Evolutionary conservation across 495 filamentous ascomycete genomes (phyloP), one percentile per base, ranked within the genome.

Genomic region (Cairneyella variabilis): DNA sequence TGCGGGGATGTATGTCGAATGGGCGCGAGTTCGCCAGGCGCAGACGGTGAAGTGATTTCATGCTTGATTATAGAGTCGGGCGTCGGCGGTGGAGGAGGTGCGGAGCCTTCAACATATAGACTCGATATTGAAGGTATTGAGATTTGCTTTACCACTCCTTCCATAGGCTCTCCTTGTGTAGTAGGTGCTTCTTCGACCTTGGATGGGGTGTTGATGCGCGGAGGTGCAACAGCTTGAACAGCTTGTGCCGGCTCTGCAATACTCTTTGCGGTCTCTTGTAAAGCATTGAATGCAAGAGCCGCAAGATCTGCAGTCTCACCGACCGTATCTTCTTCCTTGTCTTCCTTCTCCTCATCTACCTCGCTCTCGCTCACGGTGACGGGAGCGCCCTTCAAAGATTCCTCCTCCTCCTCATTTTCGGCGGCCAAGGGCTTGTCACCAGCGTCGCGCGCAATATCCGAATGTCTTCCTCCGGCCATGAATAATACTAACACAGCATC

Each of bases 401-500:
- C 66, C 22, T 73, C 74, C 37, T 72, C 60, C 52, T 65, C 71
- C 47, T 72, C 70, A 45, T 75, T 50, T 40, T 71, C 68, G 26
- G 66, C 61, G 28, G 66, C 61, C 41, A 74, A 58, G 50, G 66
- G 65, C 32, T 69, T 51, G 23, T 57, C 54, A 38, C 71, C 74
- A 16, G 71, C 75, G 56, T 69, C 57, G 42, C 64, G 55, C 53
- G 74, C 71, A 56, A 79, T 69, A 34, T 79, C 70, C 14, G 62
- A 64, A 28, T 64, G 66, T 54, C 74, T 73, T 52, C 77, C 71
- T 52, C 68, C 71, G 61, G 69, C 76, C 45, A 83, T 74, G 54
- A 72, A 68, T 23, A 64, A 61, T 30, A 83, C 68, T 56, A 83
- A 64, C 44, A 81, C 73, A 38, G 69, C 76, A 76, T 83, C 76